Evolutionary conservation across 495 filamentous ascomycete species (phyloP).

Genomic region (Chaetomium fimeti): DNA sequence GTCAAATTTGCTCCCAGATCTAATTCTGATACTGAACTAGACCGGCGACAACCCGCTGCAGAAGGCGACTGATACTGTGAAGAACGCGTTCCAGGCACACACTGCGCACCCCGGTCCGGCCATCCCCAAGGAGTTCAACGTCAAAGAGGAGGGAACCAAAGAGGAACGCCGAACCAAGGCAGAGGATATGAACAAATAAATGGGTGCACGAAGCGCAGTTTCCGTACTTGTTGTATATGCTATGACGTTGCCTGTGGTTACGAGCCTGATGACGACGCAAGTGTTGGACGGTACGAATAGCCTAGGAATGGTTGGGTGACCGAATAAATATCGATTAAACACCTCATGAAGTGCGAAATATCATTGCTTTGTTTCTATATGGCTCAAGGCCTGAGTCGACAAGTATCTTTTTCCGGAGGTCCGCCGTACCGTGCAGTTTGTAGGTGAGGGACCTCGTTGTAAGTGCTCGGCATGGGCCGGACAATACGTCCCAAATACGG

Average conservation of each 20-base stretch:
- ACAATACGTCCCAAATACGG: not conserved
- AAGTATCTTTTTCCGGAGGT: too few relatives aligned
- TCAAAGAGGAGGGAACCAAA: constrained; percentile 57
- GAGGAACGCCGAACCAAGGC: constrained; percentile 65
- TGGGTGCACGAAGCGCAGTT: not conserved
- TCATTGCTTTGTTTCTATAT: too few relatives aligned
- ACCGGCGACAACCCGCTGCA: constrained; percentile 26
- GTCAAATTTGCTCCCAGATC: too few relatives aligned
- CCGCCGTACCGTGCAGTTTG: too few relatives aligned
- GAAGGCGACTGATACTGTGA: constrained; percentile 30
- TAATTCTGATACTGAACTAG: not conserved
- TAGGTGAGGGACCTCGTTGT: too few relatives aligned
- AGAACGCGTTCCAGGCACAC: constrained; percentile 43
- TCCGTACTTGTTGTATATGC: not conserved
- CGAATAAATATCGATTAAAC: too few relatives aligned
- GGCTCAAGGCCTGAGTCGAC: too few relatives aligned
- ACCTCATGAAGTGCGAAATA: too few relatives aligned
- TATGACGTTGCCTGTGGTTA: not conserved
- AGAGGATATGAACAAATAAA: constrained; percentile 60
- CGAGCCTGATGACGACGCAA: too few relatives aligned
- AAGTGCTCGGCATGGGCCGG: not conserved
- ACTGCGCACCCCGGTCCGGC: constrained; percentile 52
- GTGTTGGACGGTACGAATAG: too few relatives aligned
- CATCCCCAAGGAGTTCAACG: constrained; percentile 46
- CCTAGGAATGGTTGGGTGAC: too few relatives aligned